These are phyloP conservation scores for Backusella australiensis DNA, from an alignment of 192 early-diverging fungal species.

Conservation along the genomic window DNA sequence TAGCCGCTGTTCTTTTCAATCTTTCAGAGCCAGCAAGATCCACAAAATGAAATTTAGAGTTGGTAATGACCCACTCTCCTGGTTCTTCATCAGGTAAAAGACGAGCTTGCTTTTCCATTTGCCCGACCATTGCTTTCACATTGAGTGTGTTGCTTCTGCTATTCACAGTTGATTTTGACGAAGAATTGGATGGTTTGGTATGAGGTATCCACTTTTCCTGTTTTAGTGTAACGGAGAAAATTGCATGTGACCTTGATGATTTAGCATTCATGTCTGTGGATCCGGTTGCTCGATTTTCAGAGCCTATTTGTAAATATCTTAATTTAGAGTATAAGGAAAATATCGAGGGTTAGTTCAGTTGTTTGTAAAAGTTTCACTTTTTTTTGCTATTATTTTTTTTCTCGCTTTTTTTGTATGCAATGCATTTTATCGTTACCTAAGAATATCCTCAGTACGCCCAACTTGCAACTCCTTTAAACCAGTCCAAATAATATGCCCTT, in stretches of 20 bases:
- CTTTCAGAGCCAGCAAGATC: slow-evolving; percentile 97
- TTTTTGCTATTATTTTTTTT: not conserved
- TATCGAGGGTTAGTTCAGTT: not conserved
- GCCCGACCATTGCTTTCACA: slow-evolving; percentile 24
- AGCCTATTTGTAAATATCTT: slow-evolving; percentile 63
- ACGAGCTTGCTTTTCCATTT: slow-evolving; percentile 26
- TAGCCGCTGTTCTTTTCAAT: slow-evolving; percentile 91
- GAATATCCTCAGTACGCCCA: slow-evolving; percentile 60
- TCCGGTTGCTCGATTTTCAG: slow-evolving; percentile 78
- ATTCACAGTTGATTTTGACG: not conserved
- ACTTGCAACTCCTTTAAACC: slow-evolving; percentile 83
- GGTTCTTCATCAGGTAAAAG: slow-evolving; percentile 19
- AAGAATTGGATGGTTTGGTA: not conserved
- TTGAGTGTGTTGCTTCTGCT: slow-evolving; percentile 13
- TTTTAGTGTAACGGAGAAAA: slow-evolving; percentile 85
- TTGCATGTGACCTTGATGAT: slow-evolving; percentile 94
- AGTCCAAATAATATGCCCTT: slow-evolving; percentile 80
- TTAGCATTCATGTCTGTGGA: slow-evolving; percentile 96
- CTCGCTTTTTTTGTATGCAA: not conserved
- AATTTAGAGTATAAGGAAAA: not conserved
- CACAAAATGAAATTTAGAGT: slow-evolving; percentile 97
- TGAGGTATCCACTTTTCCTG: slow-evolving; percentile 62
- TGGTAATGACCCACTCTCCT: slow-evolving; percentile 55
- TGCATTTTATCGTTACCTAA: slow-evolving; percentile 45
- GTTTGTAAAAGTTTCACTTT: not conserved